A percentile compares a stretch with the other conserved stretches of the same genome.
Evolutionary conservation across 1,284 basidiomycete species (phyloP).

Genomic region (Rhodotorula sp.): DNA sequence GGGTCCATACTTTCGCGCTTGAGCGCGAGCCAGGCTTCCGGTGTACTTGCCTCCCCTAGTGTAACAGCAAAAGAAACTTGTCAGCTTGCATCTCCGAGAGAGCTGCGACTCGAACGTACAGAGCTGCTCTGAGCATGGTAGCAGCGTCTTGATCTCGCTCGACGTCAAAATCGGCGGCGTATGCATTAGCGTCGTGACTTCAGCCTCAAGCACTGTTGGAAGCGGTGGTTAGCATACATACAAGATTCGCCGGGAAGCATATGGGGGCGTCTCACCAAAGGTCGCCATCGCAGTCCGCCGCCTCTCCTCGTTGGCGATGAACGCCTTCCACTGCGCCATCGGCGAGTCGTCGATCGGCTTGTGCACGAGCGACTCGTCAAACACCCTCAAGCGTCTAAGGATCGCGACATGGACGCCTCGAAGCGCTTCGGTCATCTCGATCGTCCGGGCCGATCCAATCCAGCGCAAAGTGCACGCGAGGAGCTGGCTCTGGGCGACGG

Average conservation of each 20-base stretch:
- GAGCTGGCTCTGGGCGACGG: slow-evolving; percentile 4
- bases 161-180: background rate
- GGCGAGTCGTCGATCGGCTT: background rate
- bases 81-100: background rate
- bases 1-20: background rate
- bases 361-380: background rate
- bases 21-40: slow-evolving; percentile 9
- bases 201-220: slow-evolving; percentile 14
- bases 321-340: slow-evolving; percentile 10
- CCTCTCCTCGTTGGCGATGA: slow-evolving; percentile 19
- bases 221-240: background rate
- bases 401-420: background rate
- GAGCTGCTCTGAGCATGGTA: slow-evolving; percentile 11
- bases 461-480: background rate
- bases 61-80: background rate
- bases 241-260: background rate
- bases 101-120: background rate
- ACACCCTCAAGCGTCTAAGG: slow-evolving; percentile 4
- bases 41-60: slow-evolving; percentile 8
- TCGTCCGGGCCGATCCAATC: slow-evolving; percentile 11
- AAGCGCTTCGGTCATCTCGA: slow-evolving; percentile 14
- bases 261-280: slow-evolving; percentile 3
- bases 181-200: slow-evolving; percentile 14
- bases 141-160: slow-evolving; percentile 6
- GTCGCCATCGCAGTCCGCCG: slow-evolving; percentile 15